These are phyloP conservation scores for Coemansia sp. DNA, from an alignment of 192 early-diverging fungal genomes.

Conservation along the genomic window DNA sequence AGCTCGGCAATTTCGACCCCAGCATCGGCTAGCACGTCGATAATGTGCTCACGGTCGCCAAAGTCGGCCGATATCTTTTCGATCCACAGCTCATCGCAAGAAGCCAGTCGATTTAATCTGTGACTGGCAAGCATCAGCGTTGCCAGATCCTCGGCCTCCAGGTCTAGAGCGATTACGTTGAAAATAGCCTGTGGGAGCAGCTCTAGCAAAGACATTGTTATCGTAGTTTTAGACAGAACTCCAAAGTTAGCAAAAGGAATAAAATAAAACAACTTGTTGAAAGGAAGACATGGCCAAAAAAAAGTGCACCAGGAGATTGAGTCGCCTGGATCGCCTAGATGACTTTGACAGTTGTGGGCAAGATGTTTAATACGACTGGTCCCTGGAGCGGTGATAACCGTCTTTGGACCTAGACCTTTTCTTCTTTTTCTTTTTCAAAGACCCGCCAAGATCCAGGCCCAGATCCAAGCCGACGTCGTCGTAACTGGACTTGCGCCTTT, in stretches of 20 bases:
- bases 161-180: slow-evolving; percentile 30
- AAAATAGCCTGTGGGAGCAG: slow-evolving; percentile 42
- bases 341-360: not conserved
- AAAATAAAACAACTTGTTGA: not conserved
- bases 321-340: not conserved
- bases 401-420: not conserved
- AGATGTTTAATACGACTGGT: not conserved
- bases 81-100: slow-evolving; percentile 42
- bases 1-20: slow-evolving; percentile 45
- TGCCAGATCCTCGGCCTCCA: slow-evolving; percentile 27
- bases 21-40: slow-evolving; percentile 43
- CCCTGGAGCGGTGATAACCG: not conserved
- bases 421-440: slow-evolving; percentile 2
- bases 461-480: not conserved
- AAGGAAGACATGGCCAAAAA: not conserved
- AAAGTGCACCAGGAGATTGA: not conserved
- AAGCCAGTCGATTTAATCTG: slow-evolving; percentile 20
- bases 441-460: not conserved
- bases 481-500: not conserved
- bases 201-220: slow-evolving; percentile 26
- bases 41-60: slow-evolving; percentile 37
- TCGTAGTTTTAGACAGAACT: not conserved
- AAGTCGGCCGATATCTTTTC: slow-evolving; percentile 48
- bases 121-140: slow-evolving; percentile 37
- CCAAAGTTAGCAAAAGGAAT: not conserved